phyloP scores from a whole-genome alignment of 805 yeast genomes.

The Kazachstania bromeliacearum region DNA sequence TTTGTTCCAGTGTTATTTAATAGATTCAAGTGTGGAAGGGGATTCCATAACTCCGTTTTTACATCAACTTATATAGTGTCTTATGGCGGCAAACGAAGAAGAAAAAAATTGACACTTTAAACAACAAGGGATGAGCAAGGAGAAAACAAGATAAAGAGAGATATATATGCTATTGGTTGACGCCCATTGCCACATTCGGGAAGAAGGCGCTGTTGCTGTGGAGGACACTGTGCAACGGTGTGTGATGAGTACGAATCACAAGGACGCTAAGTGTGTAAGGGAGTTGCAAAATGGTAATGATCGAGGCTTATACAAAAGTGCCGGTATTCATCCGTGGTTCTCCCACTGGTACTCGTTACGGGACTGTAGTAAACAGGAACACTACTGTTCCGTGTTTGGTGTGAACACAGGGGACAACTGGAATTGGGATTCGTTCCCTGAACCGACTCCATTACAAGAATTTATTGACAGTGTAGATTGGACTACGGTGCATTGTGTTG shows the following conservation, averaged over 20 bases:
- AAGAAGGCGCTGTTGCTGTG: constrained; percentile 12
- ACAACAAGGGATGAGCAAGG: background rate
- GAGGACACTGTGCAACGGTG: constrained; percentile 32
- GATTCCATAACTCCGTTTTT: no score
- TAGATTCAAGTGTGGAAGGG: no score
- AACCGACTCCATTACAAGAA: background rate
- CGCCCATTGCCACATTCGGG: constrained; percentile 32
- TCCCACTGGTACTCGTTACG: constrained; percentile 45
- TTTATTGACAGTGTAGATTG: constrained; percentile 8
- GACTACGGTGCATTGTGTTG: constrained; percentile 39
- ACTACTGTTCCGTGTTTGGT: background rate
- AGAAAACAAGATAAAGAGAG: background rate
- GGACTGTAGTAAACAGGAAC: background rate
- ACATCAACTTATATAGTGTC: no score
- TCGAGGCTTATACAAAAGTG: constrained; percentile 8
- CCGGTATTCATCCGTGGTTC: constrained; percentile 92
- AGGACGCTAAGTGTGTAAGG: constrained; percentile 18
- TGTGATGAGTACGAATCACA: constrained; percentile 41
- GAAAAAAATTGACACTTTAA: background rate
- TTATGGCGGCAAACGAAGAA: no score
- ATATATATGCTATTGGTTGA: constrained; percentile 16
- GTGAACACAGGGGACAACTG: constrained; percentile 22
- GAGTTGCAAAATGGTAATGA: constrained; percentile 3
- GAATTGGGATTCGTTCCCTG: background rate
- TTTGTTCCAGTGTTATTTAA: no score